A percentile compares a stretch with the other conserved stretches of the same genome.
These are phyloP conservation scores for Ormosia emarginata DNA, from an alignment of 306 rosid species.

Conservation along the genomic window DNA sequence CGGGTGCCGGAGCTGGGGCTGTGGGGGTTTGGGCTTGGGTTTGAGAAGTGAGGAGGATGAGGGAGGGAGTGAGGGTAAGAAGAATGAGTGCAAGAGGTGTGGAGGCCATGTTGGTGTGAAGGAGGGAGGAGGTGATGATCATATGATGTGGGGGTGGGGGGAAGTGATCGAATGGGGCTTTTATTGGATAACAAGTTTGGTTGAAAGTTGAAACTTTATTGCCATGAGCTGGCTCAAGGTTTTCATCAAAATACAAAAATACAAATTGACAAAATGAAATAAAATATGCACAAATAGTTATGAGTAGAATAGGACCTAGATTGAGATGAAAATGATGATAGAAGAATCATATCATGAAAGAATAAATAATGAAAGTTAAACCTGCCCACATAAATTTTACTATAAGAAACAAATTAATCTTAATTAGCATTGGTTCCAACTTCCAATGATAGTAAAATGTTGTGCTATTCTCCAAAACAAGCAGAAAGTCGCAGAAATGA, in stretches of 20 bases:
- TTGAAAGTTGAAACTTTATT: constrained; percentile 38
- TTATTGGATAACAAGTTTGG: constrained; percentile 40
- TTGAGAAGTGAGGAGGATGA: constrained; percentile 22
- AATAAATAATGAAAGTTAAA: not conserved
- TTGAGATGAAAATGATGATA: not conserved
- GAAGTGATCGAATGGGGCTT: not conserved
- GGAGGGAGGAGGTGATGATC: not conserved
- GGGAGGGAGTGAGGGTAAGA: constrained; percentile 20
- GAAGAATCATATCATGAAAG: not conserved
- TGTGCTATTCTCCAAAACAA: not conserved
- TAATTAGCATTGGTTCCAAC: not conserved
- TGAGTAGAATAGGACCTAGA: not conserved
- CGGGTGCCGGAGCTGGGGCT: constrained; percentile 50
- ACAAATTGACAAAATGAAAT: constrained; percentile 16
- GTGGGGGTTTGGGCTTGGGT: constrained; percentile 40
- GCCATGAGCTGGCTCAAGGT: constrained; percentile 66
- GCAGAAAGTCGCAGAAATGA: not conserved
- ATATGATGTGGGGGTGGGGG: not conserved
- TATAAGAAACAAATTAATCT: not conserved
- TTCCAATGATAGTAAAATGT: not conserved
- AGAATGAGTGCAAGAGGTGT: constrained; percentile 34
- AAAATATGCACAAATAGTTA: not conserved
- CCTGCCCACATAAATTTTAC: not conserved
- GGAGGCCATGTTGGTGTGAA: constrained; percentile 47
- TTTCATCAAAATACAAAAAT: not conserved